Conservation (phyloP, 768 basidiomycete genomes). For the Psilocybe tampanensis region DNA sequence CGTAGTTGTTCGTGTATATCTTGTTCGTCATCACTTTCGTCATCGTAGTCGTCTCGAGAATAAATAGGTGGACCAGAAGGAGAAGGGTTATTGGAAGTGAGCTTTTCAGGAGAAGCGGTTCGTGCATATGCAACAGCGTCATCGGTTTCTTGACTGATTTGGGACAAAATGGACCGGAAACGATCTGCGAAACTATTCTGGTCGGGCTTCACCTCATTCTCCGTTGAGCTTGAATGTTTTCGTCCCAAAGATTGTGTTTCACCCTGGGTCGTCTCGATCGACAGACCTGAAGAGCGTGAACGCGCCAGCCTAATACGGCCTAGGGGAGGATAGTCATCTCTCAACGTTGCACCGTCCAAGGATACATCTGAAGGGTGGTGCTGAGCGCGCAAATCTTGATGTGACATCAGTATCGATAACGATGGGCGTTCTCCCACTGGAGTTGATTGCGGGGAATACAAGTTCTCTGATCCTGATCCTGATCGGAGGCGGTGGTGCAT, state of each 20-base stretch:
- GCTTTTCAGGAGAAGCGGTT: constrained; percentile 18
- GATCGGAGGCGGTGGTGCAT: constrained; percentile 22
- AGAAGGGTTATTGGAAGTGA: constrained; percentile 5
- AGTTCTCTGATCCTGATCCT: constrained; percentile 20
- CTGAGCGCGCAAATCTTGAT: constrained; percentile 13
- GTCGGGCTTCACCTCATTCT: constrained; percentile 34
- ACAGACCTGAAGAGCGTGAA: constrained; percentile 27
- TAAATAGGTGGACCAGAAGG: constrained; percentile 14
- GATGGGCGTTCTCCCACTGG: constrained; percentile 1
- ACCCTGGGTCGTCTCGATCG: constrained; percentile 18
- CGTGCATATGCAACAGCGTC: constrained; percentile 42
- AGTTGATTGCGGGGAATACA: constrained; percentile 6
- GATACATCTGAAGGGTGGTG: constrained; percentile 24
- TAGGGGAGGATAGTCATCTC: constrained; percentile 16
- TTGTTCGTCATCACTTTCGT: constrained; percentile 22
- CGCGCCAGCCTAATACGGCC: constrained; percentile 18
- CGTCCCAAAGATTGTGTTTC: constrained; percentile 12
- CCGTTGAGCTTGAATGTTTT: constrained; percentile 4
- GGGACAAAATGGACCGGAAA: constrained; percentile 52
- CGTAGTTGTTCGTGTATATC: constrained; percentile 11
- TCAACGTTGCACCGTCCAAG: constrained; percentile 14
- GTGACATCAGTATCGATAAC: constrained; percentile 4
- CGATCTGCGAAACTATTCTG: constrained; percentile 47
- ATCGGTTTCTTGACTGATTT: constrained; percentile 56
- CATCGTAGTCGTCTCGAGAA: constrained; percentile 18